A percentile compares a stretch with the other conserved stretches of the same genome.
phyloP scores from a whole-genome alignment of 148 eudicot species.

The Silene uniflora region DNA sequence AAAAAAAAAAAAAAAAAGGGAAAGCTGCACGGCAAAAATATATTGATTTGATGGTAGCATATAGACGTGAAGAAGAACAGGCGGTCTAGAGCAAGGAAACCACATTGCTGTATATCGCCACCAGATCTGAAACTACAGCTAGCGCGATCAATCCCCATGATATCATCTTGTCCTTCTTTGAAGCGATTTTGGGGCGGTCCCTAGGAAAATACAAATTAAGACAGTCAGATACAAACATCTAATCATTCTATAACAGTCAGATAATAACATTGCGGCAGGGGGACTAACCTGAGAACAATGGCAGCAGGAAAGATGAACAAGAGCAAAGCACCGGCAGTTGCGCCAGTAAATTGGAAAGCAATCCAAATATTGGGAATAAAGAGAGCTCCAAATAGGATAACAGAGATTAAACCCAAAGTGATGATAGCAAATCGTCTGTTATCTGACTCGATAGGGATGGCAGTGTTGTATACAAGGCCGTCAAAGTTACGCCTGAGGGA shows the following conservation, averaged over 20 bases:
- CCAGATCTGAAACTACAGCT: constrained; percentile 65
- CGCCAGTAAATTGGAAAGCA: constrained; percentile 96
- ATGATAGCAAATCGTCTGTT: constrained; percentile 48
- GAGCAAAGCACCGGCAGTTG: constrained; percentile 85
- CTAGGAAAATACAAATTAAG: constrained; percentile 28
- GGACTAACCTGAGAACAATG: constrained; percentile 65
- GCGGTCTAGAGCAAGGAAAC: constrained; percentile 50
- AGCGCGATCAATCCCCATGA: constrained; percentile 62
- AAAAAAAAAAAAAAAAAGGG: no score
- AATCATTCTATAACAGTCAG: no score
- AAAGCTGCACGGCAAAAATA: no score
- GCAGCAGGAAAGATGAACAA: constrained; percentile 90
- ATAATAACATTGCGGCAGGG: not conserved
- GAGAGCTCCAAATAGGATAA: constrained; percentile 71
- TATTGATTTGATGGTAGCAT: not conserved
- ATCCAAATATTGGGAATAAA: constrained; percentile 93
- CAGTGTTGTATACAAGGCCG: constrained; percentile 64
- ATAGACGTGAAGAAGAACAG: not conserved
- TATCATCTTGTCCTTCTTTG: constrained; percentile 67
- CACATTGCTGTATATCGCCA: constrained; percentile 87
- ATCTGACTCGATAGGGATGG: constrained; percentile 61
- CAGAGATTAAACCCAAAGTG: constrained; percentile 51
- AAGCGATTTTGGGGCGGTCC: constrained; percentile 65
- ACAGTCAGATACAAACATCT: no score
- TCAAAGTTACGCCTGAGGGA: constrained; percentile 79